Conservation (phyloP, 2,329 filamentous ascomycete species). For the Pezicula rhizophila region DNA sequence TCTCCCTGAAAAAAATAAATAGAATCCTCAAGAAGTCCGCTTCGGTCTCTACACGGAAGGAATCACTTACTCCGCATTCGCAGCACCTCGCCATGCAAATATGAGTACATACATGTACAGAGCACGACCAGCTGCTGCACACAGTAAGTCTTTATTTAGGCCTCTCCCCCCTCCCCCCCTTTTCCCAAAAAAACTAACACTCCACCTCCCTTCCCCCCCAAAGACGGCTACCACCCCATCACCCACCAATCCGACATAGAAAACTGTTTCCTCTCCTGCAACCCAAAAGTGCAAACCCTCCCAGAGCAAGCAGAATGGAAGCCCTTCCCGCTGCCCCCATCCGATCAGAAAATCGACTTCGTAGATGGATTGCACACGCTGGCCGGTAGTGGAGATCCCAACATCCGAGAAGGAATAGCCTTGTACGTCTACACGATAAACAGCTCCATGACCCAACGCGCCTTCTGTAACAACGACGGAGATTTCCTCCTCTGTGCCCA, state of each 20-base stretch:
- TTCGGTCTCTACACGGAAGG: slow-evolving; percentile 40
- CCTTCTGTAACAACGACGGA: slow-evolving; percentile 51
- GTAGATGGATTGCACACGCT: slow-evolving; percentile 40
- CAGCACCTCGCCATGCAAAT: slow-evolving; percentile 34
- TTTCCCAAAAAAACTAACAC: slow-evolving; percentile 37
- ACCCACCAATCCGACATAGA: slow-evolving; percentile 59
- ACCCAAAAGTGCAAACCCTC: slow-evolving; percentile 37
- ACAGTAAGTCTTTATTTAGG: slow-evolving; percentile 26
- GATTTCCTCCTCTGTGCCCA: slow-evolving; percentile 59
- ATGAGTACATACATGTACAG: slow-evolving; percentile 40
- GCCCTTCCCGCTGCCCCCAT: slow-evolving; percentile 34
- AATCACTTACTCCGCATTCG: slow-evolving; percentile 38
- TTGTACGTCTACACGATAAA: slow-evolving; percentile 42
- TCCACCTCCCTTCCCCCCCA: no score
- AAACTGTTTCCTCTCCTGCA: slow-evolving; percentile 53
- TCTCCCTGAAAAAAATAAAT: no score
- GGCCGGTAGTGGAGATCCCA: slow-evolving; percentile 42
- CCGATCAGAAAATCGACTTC: slow-evolving; percentile 44
- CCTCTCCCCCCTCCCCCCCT: background rate
- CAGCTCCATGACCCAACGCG: slow-evolving; percentile 35
- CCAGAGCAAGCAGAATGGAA: slow-evolving; percentile 43
- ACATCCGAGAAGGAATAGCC: slow-evolving; percentile 39
- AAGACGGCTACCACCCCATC: slow-evolving; percentile 43
- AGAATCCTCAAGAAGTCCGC: slow-evolving; percentile 32
- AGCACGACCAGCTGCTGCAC: slow-evolving; percentile 35